These are phyloP conservation scores for Stephania yunnanensis DNA, from an alignment of 164 flowering plant genomes.

Conservation along the genomic window DNA sequence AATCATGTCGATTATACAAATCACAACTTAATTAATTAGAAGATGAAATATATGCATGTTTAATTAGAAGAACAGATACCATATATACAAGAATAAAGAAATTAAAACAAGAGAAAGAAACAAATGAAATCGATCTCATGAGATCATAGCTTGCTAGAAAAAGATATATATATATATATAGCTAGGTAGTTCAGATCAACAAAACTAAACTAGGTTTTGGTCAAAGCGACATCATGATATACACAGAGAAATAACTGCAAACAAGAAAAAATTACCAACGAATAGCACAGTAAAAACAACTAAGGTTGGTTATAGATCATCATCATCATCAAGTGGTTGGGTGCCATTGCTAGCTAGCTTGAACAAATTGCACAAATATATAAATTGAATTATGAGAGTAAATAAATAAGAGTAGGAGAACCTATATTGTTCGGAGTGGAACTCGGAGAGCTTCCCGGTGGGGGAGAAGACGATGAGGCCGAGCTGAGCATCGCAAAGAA, in stretches of 20 bases:
- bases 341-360: background rate
- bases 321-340: no score
- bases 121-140: no score
- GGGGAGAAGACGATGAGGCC: slow-evolving; percentile 47
- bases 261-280: background rate
- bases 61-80: no score
- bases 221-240: background rate
- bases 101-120: no score
- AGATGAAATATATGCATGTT: no score
- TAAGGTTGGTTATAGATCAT: background rate
- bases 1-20: no score
- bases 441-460: slow-evolving; percentile 37
- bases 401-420: background rate
- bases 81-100: no score
- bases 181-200: background rate
- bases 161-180: no score
- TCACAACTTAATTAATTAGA: no score
- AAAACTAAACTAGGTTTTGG: background rate
- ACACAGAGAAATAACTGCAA: background rate
- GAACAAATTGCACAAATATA: background rate
- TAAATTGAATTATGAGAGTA: background rate
- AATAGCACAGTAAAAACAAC: background rate
- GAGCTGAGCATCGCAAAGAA: slow-evolving; percentile 53
- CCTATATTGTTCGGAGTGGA: background rate
- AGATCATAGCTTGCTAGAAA: no score